Evolutionary conservation across 768 basidiomycete genomes (phyloP).

Genomic region (Cystofilobasidium ferigula): DNA sequence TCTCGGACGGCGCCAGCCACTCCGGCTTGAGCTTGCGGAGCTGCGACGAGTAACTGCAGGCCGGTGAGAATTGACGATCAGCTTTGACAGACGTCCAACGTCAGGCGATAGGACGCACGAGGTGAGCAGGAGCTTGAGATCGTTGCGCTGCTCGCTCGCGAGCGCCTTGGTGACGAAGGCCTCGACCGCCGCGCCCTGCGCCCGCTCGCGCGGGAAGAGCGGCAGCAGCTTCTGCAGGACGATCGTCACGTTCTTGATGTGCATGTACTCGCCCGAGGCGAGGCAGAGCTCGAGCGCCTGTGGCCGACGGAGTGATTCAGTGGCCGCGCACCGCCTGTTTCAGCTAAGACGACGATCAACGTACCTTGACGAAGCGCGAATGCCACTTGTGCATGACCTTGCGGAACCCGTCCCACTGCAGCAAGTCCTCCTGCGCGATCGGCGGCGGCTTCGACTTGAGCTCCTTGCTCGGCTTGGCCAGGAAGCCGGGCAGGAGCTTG

Average conservation of each 20-base stretch:
- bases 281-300: constrained; percentile 76
- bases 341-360: constrained; percentile 28
- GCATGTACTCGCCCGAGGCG: constrained; percentile 84
- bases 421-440: constrained; percentile 43
- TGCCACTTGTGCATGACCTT: constrained; percentile 74
- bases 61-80: neutral
- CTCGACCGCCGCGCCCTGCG: constrained; percentile 45
- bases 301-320: neutral
- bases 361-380: constrained; percentile 57
- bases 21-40: constrained; percentile 19
- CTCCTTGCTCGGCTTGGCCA: constrained; percentile 44
- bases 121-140: constrained; percentile 33
- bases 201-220: constrained; percentile 66
- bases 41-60: constrained; percentile 21
- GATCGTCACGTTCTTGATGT: constrained; percentile 91
- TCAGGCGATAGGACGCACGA: constrained; percentile 30
- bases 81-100: too few species aligned
- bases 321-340: constrained; percentile 5
- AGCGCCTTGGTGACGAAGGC: constrained; percentile 55
- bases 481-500: constrained; percentile 38
- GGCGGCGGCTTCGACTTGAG: constrained; percentile 40
- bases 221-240: constrained; percentile 82
- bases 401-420: constrained; percentile 62
- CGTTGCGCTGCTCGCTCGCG: constrained; percentile 58
- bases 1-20: constrained; percentile 24